These are phyloP conservation scores for Claviceps africana DNA, from an alignment of 2,329 filamentous ascomycete genomes.

Conservation along the genomic window DNA sequence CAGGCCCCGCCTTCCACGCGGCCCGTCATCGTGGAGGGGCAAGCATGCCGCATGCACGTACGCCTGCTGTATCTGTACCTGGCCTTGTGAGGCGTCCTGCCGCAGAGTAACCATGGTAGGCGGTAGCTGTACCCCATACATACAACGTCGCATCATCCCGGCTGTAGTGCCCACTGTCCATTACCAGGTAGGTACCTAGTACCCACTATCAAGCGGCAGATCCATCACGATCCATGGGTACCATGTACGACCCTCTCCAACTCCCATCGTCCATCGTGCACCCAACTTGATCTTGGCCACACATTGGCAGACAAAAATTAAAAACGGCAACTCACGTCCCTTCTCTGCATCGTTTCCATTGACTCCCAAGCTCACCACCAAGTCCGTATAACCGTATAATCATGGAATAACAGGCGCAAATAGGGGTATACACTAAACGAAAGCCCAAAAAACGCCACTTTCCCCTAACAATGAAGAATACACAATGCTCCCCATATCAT, in stretches of 20 bases:
- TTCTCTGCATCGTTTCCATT: background rate
- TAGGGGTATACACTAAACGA: background rate
- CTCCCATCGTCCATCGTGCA: background rate
- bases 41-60: background rate
- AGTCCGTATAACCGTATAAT: too few species aligned
- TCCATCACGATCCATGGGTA: too few species aligned
- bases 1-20: constrained; percentile 1
- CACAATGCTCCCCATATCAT: background rate
- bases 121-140: background rate
- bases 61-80: background rate
- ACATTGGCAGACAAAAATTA: background rate
- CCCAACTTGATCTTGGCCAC: background rate
- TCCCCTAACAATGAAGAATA: background rate
- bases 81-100: background rate
- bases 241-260: too few species aligned
- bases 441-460: background rate
- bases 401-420: too few species aligned
- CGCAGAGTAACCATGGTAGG: background rate
- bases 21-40: background rate
- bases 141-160: background rate
- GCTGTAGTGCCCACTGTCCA: too few species aligned
- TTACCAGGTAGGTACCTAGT: too few species aligned
- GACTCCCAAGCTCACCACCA: too few species aligned
- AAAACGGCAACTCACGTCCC: background rate
- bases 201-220: too few species aligned